Evolutionary conservation across 805 yeast species (phyloP).

Genomic region (Helenozyma baotianmanensis): DNA sequence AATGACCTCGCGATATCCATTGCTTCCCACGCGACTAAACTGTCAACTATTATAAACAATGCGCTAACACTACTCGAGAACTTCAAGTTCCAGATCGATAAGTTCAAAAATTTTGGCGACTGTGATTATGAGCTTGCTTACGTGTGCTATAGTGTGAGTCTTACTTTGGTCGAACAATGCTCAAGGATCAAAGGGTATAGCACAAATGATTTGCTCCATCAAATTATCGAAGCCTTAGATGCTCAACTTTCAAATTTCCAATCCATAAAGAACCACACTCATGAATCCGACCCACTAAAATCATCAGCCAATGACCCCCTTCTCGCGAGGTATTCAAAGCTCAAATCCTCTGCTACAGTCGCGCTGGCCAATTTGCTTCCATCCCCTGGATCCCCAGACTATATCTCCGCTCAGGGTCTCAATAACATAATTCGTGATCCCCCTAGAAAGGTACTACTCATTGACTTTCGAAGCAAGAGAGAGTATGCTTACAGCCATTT

Average conservation of each 20-base stretch:
- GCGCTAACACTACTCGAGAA: constrained; percentile 27
- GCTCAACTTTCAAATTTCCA: neutral
- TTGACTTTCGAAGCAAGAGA: constrained; percentile 65
- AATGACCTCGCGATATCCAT: neutral
- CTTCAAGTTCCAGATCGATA: constrained; percentile 29
- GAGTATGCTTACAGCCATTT: constrained; percentile 66
- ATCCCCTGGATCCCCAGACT: too few relatives aligned
- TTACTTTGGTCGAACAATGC: neutral
- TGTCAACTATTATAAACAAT: neutral
- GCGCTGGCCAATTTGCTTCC: too few relatives aligned
- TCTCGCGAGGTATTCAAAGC: constrained; percentile 1
- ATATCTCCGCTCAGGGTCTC: constrained; percentile 9
- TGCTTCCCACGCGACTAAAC: neutral
- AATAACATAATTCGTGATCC: constrained; percentile 6
- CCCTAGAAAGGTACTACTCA: constrained; percentile 40
- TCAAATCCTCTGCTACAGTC: too few relatives aligned
- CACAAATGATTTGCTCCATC: neutral
- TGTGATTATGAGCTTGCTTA: constrained; percentile 38
- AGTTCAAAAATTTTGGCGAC: constrained; percentile 22
- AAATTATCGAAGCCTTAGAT: neutral
- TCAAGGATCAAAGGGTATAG: neutral
- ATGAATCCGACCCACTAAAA: constrained; percentile 2
- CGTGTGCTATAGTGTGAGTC: constrained; percentile 17
- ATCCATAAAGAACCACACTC: neutral
- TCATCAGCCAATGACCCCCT: constrained; percentile 1